Base-by-base conservation (phyloP, 2,329 filamentous ascomycete species). In the Hawksworthiomyces lignivorus region DNA sequence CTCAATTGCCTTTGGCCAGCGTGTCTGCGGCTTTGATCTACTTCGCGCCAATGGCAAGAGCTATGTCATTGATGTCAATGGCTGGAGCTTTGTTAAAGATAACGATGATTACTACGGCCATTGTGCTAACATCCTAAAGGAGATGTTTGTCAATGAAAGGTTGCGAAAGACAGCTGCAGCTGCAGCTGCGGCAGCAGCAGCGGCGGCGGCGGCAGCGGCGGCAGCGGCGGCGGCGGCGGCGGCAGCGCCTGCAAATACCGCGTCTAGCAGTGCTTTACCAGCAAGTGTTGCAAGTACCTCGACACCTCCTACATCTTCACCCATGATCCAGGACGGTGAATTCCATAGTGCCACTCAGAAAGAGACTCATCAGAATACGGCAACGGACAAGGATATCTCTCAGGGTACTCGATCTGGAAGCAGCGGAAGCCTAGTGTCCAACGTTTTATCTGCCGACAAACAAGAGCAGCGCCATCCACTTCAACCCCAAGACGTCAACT, bases 41-140 rank as follows among this genome's bases (percentile, higher is more conserved):
- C 70, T 98, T 43, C 82, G 94, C 21, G 87, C 89, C 11, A 82
- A 80, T 37, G 87, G 88, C 14, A 87, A 87, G 60, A 97, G 90
- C 59, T 98, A 87, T 63, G 92, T 98, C 36, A 98, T 98, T 52
- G 92, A 98, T 55, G 92, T 98, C 53, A 98, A 98, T 60, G 92
- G 92, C 11, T 98, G 94, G 94, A 97, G 90, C 58, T 98, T 98
- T 56, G 92, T 98, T 61, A 98, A 98, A 61, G 94, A 98, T 61
- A 98, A 98, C 55, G 90, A 96, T 48, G 89, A 94, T 47, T 98
- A 98, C 62, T 98, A 98, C 60, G 86, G 97, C 56, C 87, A 87
- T 56, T 92, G 84, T 52, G 80, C 92, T 18, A 81, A 72, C 46
- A 95, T 97, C 36, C 68, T 98, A 39, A 86, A 82, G 56, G 82